Percentiles rank a stretch among this genome's conserved stretches.
Conservation (phyloP, 2,329 filamentous ascomycete genomes). For the Trichoderma atroviride region DNA sequence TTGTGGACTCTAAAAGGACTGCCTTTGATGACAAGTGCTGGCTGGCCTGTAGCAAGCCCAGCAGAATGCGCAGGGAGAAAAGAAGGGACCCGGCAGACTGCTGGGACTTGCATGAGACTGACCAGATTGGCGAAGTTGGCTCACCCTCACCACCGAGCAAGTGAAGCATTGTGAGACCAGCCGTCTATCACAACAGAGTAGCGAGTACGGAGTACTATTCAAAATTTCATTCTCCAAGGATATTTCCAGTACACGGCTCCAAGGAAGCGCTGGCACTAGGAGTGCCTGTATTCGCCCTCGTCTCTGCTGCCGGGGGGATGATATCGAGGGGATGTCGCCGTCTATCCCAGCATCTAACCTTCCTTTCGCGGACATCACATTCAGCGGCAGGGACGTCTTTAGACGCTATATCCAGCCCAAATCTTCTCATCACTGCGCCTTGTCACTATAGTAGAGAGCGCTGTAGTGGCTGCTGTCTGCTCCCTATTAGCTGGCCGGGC, state of each 20-base stretch:
- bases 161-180: constrained; percentile 8
- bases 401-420: constrained; percentile 6
- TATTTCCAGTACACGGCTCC: neutral
- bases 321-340: neutral
- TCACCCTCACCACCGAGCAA: neutral
- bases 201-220: neutral
- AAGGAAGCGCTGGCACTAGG: neutral
- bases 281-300: neutral
- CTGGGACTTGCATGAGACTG: constrained; percentile 8
- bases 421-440: neutral
- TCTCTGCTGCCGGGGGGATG: constrained; percentile 4
- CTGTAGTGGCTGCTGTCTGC: neutral
- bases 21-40: constrained; percentile 14
- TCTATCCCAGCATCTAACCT: constrained; percentile 12
- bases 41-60: constrained; percentile 2
- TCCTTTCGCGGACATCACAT: constrained; percentile 18
- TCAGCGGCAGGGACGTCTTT: neutral
- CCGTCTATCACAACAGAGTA: neutral
- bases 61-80: constrained; percentile 6
- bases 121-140: constrained; percentile 8
- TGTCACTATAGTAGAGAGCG: neutral
- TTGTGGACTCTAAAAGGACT: neutral
- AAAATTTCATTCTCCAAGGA: neutral
- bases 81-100: neutral
- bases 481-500: neutral